A percentile compares a stretch with the other conserved stretches of the same genome.
Conservation (phyloP, 2,329 filamentous ascomycete species). For the Tolypocladium capitatum region DNA sequence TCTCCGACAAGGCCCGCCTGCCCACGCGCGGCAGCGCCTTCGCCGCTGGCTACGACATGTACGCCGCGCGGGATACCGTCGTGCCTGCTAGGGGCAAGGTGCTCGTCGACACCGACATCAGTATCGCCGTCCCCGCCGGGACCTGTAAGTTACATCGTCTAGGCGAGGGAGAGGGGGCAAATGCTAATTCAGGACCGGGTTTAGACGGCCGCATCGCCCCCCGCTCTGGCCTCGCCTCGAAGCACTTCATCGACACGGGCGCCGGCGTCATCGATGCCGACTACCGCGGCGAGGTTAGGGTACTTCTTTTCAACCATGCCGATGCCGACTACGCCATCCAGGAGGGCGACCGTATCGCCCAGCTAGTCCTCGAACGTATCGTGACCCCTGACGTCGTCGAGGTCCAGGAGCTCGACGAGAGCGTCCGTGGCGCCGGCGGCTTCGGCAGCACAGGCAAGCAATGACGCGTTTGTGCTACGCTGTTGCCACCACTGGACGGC, state of each 20-base stretch:
- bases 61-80: conserved; percentile 59
- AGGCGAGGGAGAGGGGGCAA: too few relatives aligned
- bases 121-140: conserved; percentile 77
- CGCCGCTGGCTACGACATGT: conserved; percentile 89
- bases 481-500: too few relatives aligned
- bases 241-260: conserved; percentile 92
- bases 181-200: background rate
- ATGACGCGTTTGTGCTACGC: background rate
- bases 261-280: conserved; percentile 97
- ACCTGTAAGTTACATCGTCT: conserved; percentile 53
- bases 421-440: conserved; percentile 76
- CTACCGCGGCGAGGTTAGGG: conserved; percentile 87
- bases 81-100: conserved; percentile 76
- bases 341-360: conserved; percentile 81
- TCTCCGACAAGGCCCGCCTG: conserved; percentile 62
- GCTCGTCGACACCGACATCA: conserved; percentile 80
- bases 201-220: conserved; percentile 80
- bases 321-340: conserved; percentile 71
- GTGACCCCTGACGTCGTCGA: conserved; percentile 87
- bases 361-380: conserved; percentile 88
- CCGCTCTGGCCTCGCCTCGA: conserved; percentile 78
- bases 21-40: conserved; percentile 82
- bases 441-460: conserved; percentile 70
- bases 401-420: conserved; percentile 78
- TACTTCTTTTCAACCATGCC: conserved; percentile 85